phyloP scores from a whole-genome alignment of 2,329 filamentous ascomycete species.

The Claviceps maximensis region DNA sequence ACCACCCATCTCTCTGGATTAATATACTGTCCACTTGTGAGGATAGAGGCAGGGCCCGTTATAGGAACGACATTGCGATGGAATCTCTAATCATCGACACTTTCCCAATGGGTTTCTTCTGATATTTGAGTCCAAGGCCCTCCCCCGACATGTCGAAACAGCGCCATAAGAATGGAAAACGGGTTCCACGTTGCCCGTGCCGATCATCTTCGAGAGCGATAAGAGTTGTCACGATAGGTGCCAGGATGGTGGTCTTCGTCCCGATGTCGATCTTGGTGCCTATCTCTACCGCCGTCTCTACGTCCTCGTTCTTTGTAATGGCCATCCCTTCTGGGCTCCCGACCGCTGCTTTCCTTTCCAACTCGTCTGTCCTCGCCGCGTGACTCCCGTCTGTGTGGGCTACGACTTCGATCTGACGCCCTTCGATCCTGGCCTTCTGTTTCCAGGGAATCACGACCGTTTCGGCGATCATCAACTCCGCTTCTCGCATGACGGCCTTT shows the following conservation, averaged over 20 bases:
- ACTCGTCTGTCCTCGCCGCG: conserved; percentile 2
- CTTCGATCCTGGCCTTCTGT: neutral
- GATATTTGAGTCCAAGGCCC: neutral
- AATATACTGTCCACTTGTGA: neutral
- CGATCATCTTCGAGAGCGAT: conserved; percentile 7
- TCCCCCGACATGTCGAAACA: neutral
- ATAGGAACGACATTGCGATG: neutral
- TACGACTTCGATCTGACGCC: conserved; percentile 24
- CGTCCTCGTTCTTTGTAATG: conserved; percentile 7
- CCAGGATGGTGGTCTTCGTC: neutral
- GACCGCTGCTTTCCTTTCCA: conserved; percentile 16
- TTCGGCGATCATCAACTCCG: conserved; percentile 14
- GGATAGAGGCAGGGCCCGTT: neutral
- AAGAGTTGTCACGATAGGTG: conserved; percentile 7
- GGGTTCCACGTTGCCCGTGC: neutral
- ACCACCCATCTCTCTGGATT: neutral
- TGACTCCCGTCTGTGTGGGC: conserved; percentile 20
- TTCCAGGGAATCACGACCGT: conserved; percentile 10
- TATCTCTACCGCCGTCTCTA: conserved; percentile 1
- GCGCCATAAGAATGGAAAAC: neutral
- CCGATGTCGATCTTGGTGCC: conserved; percentile 5
- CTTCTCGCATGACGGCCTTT: conserved; percentile 34
- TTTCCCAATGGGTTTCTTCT: no score
- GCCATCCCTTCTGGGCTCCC: conserved; percentile 12
- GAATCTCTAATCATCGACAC: neutral